These are phyloP conservation scores for Neonectria coccinea DNA, from an alignment of 2,329 filamentous ascomycete species.

Conservation along the genomic window DNA sequence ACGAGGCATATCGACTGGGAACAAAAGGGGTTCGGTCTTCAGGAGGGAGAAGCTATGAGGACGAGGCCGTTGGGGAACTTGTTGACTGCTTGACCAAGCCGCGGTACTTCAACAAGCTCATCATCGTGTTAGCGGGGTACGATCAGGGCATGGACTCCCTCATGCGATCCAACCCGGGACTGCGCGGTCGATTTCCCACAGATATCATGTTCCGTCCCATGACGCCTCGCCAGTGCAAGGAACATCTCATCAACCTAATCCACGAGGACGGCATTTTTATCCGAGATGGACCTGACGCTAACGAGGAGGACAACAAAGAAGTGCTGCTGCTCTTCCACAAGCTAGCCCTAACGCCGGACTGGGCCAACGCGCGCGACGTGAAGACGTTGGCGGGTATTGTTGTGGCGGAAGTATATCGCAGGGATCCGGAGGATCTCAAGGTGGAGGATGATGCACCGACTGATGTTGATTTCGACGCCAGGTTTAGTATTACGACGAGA, in stretches of 20 bases:
- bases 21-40: constrained; percentile 51
- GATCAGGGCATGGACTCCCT: constrained; percentile 13
- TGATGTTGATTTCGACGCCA: background rate
- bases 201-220: constrained; percentile 1
- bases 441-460: background rate
- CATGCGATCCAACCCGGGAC: background rate
- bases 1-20: background rate
- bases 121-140: constrained; percentile 29
- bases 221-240: background rate
- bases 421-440: background rate
- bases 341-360: background rate
- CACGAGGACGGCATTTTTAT: background rate
- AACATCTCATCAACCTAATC: background rate
- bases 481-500: background rate
- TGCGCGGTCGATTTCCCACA: background rate
- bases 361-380: constrained; percentile 1
- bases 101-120: constrained; percentile 21
- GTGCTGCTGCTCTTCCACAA: background rate
- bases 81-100: constrained; percentile 25
- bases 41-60: constrained; percentile 32
- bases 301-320: background rate
- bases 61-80: constrained; percentile 17
- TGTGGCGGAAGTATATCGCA: background rate
- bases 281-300: background rate
- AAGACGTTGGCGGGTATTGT: background rate